phyloP scores from a whole-genome alignment of 2,329 filamentous ascomycete species.

The Colletotrichum simmondsii region DNA sequence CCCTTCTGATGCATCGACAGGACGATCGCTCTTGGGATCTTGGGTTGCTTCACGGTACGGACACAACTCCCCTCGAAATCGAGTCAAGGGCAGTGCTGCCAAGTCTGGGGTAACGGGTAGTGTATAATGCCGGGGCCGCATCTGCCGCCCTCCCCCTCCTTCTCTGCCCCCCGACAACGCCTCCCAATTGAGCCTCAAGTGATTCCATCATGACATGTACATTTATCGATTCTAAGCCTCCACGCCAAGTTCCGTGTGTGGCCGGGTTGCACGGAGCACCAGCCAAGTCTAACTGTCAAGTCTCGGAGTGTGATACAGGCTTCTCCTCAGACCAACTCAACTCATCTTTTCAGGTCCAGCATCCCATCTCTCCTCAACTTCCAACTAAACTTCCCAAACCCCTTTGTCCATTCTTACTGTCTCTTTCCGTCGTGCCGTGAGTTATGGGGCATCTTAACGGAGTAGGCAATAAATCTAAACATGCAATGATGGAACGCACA shows the following conservation, averaged over 20 bases:
- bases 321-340: not conserved
- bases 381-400: not conserved
- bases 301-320: not conserved
- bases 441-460: too few species aligned
- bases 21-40: not conserved
- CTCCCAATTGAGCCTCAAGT: conserved; percentile 18
- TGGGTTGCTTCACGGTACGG: too few species aligned
- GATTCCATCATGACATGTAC: not conserved
- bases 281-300: not conserved
- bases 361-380: not conserved
- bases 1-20: not conserved
- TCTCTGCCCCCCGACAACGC: not conserved
- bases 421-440: not conserved
- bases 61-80: not conserved
- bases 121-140: not conserved
- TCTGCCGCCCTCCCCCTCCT: not conserved
- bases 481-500: not conserved
- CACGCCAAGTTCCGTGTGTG: not conserved
- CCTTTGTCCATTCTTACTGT: conserved; percentile 13
- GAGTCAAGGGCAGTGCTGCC: conserved; percentile 6
- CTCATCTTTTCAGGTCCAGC: not conserved
- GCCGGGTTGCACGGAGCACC: not conserved
- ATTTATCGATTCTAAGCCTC: not conserved
- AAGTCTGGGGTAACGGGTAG: conserved; percentile 15
- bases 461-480: not conserved